phyloP scores from a whole-genome alignment of 371 early-diverging fungal species.

The Funneliformis caledonium region DNA sequence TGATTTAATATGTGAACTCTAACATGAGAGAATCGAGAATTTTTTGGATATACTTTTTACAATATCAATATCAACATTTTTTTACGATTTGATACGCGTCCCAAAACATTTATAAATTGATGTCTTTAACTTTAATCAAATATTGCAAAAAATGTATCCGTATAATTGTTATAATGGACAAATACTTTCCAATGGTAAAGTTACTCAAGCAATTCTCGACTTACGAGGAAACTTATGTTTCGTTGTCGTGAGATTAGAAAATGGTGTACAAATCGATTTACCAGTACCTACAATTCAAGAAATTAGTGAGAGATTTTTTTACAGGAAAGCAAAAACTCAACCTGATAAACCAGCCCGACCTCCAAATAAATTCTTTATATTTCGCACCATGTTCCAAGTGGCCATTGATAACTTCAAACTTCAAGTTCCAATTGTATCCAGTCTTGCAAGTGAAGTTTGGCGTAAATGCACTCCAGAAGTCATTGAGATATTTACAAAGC shows the following conservation, averaged over 20 bases:
- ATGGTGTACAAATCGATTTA: conserved; percentile 29
- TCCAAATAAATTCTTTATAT: conserved; percentile 40
- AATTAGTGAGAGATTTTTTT: conserved; percentile 36
- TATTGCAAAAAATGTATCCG: no score
- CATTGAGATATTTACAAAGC: conserved; percentile 29
- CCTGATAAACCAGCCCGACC: conserved; percentile 38
- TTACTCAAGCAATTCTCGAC: conserved; percentile 1
- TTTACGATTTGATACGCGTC: no score
- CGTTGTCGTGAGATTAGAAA: conserved; percentile 8
- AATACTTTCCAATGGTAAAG: neutral
- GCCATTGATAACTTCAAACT: conserved; percentile 27
- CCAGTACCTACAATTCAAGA: conserved; percentile 30
- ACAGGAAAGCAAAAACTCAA: conserved; percentile 34
- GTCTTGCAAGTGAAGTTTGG: conserved; percentile 36
- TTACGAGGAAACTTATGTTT: neutral
- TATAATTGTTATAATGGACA: no score
- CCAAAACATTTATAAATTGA: no score
- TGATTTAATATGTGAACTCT: no score
- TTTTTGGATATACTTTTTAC: no score
- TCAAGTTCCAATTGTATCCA: conserved; percentile 37
- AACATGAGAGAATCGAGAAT: no score
- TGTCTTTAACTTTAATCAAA: no score
- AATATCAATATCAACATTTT: no score
- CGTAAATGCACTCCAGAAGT: conserved; percentile 26
- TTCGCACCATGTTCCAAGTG: conserved; percentile 37